Evolutionary conservation across 2,329 filamentous ascomycete species (phyloP), one percentile per base, ranked within the genome.

Genomic region (Cytospora leucostoma): DNA sequence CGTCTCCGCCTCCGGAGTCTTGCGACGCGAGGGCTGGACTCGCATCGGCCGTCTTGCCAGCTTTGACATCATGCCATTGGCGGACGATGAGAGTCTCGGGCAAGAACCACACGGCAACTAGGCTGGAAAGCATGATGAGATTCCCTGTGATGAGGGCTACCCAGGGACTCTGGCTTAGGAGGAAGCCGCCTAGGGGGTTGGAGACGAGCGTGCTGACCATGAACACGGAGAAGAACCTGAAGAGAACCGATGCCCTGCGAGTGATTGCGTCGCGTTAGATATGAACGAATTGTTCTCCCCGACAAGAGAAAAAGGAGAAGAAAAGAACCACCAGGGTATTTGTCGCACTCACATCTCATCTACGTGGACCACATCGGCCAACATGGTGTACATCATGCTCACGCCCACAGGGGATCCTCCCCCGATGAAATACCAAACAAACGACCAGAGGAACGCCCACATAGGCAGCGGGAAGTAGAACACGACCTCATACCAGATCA

Each of bases 381-480:
- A 63, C 44, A 78, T 73, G 8, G 80, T 82, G 69, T 74, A 81
- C 7, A 79, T 62, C 77, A 82, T 81, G 57, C 79, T 78, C 2
- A 67, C 65, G 0, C 74, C 70, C 64, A 81, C 76, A 15, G 73
- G 66, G 0, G 67, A 66, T 21, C 79, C 79, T 10, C 78, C 78
- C 0, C 80, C 79, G 55, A 82, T 73, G 57, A 81, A 71, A 1
- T 75, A 72, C 52, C 76, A 73, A 2, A 77, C 68, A 1, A 71
- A 68, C 79, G 79, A 78, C 32, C 79, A 67, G 1, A 77, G 75
- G n/a, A 80, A 74, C 5, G 74, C 63, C 64, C 64, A 66, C 62
- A 64, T 64, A 4, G 64, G 64, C 34, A 76, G 63, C 6, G 76
- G 74, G 33, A 77, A 74, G 4, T 70, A 64, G 2, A 79, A 71